Evolutionary conservation across 306 rosid genomes (phyloP), one percentile per base, ranked within the genome.

Genomic region (Lathyrus oleraceus): DNA sequence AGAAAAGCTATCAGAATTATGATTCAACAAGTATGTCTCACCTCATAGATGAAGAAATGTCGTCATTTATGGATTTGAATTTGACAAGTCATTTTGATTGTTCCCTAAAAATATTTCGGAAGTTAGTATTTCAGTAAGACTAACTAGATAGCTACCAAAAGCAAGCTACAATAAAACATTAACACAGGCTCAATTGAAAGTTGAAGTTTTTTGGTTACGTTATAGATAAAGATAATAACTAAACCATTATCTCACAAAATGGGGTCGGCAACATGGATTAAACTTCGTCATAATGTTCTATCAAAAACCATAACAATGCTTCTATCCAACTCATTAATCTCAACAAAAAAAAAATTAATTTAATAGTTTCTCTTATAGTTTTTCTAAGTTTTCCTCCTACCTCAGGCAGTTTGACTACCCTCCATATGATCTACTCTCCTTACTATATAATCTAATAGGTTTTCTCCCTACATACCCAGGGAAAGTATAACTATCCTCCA

Each of bases 41-140:
- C 86, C 82, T 69, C 72, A 65, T 38, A 61, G 45, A 25, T 48
- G 78, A 52, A 73, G 58, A 56, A 68, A 73, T 78, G 73, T 21
- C 51, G 52, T 32, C 61, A 45, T 23, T 89, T 81, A 87, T 61
- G 76, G 82, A 82, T 79, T 84, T 78, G 77, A 45, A 79, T 79
- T 85, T 76, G 75, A 30, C 61, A 61, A 49, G 23, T 84, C 89
- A 51, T 59, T 70, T 78, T 84, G 87, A 78, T 67, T 80, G 81
- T 71, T 84, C 66, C 90, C 98, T 89, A 65, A 48, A 76, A 83
- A 73, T 70, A 78, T 60, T 62, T 65, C 20, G 32, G 27, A 61
- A 58, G 60, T 71, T 38, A 38, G 77, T 49, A 71, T 65, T 72
- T 47, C 61, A 74, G 30, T 17, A 25, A 7, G 61, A 69, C 40